Conservation (phyloP, 768 basidiomycete species). For the Tephrocybe sp. region DNA sequence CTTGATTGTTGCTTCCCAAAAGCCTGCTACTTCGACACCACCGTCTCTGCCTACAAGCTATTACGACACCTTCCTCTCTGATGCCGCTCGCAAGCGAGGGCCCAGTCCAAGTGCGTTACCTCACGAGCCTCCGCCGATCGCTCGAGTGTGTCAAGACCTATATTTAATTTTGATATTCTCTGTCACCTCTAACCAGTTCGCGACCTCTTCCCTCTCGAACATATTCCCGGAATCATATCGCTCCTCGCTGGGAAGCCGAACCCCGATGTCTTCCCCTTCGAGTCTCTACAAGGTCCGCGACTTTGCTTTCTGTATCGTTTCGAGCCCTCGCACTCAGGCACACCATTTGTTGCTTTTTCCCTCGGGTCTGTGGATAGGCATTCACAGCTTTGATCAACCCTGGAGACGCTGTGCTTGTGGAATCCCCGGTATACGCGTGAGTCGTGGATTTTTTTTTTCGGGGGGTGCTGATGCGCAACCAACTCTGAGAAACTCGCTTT, state of each 20-base stretch:
- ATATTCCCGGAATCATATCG: conserved; percentile 72
- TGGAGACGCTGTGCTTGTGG: conserved; percentile 78
- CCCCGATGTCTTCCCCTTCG: conserved; percentile 83
- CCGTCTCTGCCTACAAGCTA: conserved; percentile 45
- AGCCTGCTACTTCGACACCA: conserved; percentile 12
- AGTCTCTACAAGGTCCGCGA: conserved; percentile 70
- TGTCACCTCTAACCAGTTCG: conserved; percentile 42
- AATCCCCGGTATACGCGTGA: conserved; percentile 73
- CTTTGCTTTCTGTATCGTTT: background rate
- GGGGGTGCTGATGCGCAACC: conserved; percentile 12
- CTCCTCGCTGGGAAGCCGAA: conserved; percentile 92
- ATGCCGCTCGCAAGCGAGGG: conserved; percentile 56
- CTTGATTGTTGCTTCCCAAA: background rate
- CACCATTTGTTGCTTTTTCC: conserved; percentile 6
- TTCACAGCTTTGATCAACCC: conserved; percentile 59
- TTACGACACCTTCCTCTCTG: conserved; percentile 62
- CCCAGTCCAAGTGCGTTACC: conserved; percentile 58
- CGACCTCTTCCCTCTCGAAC: conserved; percentile 72
- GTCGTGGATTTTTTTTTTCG: conserved; percentile 17
- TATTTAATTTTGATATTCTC: conserved; percentile 4
- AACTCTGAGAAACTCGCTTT: background rate
- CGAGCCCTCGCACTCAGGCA: background rate
- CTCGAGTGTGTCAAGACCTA: background rate
- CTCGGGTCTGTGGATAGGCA: conserved; percentile 22
- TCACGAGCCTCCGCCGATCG: background rate